phyloP scores from a whole-genome alignment of 1,284 basidiomycete genomes.

The Cystobasidium slooffiae region DNA sequence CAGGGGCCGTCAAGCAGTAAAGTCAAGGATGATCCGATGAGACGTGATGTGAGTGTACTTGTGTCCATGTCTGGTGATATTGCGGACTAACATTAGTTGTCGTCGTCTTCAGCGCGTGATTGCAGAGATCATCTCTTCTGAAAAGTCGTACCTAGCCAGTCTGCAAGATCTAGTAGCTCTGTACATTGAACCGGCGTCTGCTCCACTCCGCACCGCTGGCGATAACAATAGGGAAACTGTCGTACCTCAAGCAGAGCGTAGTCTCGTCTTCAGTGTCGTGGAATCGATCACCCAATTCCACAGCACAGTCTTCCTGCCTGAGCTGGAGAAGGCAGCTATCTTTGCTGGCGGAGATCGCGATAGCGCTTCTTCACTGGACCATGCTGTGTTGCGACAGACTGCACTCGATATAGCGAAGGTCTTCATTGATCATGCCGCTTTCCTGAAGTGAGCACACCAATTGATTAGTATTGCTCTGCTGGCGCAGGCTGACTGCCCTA shows the following conservation, averaged over 20 bases:
- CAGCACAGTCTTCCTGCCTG: slow-evolving; percentile 85
- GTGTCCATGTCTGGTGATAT: neutral
- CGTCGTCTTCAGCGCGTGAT: slow-evolving; percentile 50
- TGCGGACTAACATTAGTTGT: neutral
- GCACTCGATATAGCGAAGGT: slow-evolving; percentile 84
- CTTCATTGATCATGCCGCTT: slow-evolving; percentile 88
- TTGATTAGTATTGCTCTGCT: neutral
- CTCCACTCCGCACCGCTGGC: slow-evolving; percentile 61
- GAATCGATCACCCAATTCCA: slow-evolving; percentile 92
- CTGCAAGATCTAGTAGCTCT: slow-evolving; percentile 91
- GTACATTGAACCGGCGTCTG: slow-evolving; percentile 85
- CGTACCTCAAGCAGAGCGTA: slow-evolving; percentile 82
- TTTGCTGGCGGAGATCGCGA: slow-evolving; percentile 14
- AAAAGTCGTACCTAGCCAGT: slow-evolving; percentile 91
- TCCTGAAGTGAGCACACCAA: slow-evolving; percentile 67
- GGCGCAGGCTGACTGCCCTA: neutral
- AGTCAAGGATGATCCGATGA: slow-evolving; percentile 54
- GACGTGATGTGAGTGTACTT: slow-evolving; percentile 48
- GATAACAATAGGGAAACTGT: slow-evolving; percentile 73
- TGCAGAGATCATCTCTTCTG: slow-evolving; percentile 69
- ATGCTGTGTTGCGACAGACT: slow-evolving; percentile 57
- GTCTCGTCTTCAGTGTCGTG: slow-evolving; percentile 88
- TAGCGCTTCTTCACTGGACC: slow-evolving; percentile 25
- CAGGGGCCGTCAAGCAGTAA: slow-evolving; percentile 17
- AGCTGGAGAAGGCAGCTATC: slow-evolving; percentile 64